phyloP scores from a whole-genome alignment of 2,329 filamentous ascomycete species.

The Fusarium dlaminii region DNA sequence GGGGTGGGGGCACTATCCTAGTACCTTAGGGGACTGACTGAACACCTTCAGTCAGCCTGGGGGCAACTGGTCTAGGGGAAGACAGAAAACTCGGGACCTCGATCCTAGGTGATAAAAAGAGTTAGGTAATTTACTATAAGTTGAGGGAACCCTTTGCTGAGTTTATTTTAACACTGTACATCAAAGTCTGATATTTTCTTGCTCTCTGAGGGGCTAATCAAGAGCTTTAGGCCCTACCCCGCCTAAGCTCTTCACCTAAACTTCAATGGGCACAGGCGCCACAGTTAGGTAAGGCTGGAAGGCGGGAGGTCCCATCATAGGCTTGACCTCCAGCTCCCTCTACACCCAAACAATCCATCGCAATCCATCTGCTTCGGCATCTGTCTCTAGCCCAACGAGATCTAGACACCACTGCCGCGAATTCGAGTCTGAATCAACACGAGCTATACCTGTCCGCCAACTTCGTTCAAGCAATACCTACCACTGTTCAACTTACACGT shows the following conservation, averaged over 20 bases:
- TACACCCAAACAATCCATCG: constrained; percentile 1
- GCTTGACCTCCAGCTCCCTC: background rate
- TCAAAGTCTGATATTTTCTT: no score
- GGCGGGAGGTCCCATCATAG: background rate
- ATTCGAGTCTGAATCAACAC: background rate
- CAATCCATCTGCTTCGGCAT: background rate
- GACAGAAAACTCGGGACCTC: no score
- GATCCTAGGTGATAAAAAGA: no score
- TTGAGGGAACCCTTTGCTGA: no score
- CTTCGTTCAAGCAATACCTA: background rate
- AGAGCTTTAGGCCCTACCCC: background rate
- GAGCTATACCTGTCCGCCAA: background rate
- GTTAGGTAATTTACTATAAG: no score
- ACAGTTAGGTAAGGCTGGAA: background rate
- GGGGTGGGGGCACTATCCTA: background rate
- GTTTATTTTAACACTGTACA: no score
- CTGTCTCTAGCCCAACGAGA: background rate
- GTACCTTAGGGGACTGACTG: background rate
- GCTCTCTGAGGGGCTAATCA: no score
- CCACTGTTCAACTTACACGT: background rate
- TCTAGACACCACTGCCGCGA: background rate
- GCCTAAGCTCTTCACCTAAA: constrained; percentile 6
- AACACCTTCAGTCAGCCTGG: background rate
- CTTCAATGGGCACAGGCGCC: background rate
- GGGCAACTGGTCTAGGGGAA: background rate